These are phyloP conservation scores for Penicillium turbatum DNA, from an alignment of 495 filamentous ascomycete genomes.

Conservation along the genomic window DNA sequence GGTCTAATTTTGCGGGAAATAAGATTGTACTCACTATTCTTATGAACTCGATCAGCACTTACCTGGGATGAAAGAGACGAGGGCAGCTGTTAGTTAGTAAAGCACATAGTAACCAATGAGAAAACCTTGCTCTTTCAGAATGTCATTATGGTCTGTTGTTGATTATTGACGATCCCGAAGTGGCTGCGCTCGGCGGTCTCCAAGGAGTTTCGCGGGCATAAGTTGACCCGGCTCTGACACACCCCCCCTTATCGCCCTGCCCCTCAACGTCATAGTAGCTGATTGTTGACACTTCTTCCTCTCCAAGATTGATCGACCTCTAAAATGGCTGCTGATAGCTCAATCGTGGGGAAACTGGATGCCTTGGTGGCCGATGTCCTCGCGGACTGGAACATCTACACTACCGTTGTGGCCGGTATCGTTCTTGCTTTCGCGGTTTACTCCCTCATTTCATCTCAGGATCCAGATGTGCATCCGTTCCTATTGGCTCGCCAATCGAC, in stretches of 20 bases:
- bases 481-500: constrained; percentile 81
- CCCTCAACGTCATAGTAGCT: constrained; percentile 26
- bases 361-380: constrained; percentile 61
- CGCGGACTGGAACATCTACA: constrained; percentile 74
- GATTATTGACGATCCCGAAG: constrained; percentile 9
- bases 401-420: constrained; percentile 55
- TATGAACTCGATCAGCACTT: constrained; percentile 9
- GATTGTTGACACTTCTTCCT: constrained; percentile 13
- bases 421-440: constrained; percentile 62
- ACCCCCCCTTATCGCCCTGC: constrained; percentile 1
- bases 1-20: background rate
- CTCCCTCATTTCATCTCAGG: constrained; percentile 54
- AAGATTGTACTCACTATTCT: constrained; percentile 11
- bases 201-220: constrained; percentile 17
- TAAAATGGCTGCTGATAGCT: constrained; percentile 49
- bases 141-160: constrained; percentile 19
- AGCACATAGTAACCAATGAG: constrained; percentile 5
- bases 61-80: constrained; percentile 4
- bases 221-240: constrained; percentile 21
- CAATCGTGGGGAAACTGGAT: constrained; percentile 60
- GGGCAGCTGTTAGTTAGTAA: constrained; percentile 3
- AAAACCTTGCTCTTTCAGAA: background rate
- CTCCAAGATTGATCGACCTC: background rate
- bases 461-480: constrained; percentile 88
- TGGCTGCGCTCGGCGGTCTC: constrained; percentile 13